Evolutionary conservation across 2,329 filamentous ascomycete species (phyloP), one percentile per base, ranked within the genome.

Genomic region (Berkeleyomyces rouxiae): DNA sequence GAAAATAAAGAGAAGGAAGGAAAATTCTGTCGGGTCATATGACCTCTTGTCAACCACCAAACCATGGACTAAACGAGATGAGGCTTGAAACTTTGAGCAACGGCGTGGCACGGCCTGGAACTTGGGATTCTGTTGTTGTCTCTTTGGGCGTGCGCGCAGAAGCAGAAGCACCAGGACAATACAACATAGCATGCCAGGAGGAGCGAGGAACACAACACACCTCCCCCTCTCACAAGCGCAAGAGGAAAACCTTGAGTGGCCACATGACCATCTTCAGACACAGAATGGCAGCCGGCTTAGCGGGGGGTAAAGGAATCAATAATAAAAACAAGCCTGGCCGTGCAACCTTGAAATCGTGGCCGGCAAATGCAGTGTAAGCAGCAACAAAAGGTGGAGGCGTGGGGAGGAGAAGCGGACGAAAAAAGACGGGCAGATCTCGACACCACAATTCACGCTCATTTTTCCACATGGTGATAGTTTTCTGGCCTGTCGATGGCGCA

Each of bases 181-280:
- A 2, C 23, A 23, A 23, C 23, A 43, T 11, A 42, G 37, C 39
- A 40, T n/a, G 36, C 51, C 49, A 53, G 36, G 36, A 13, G 31
- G 49, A 53, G 42, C 10, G 42, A 36, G 49, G 23, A 23, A 23
- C 23, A 23, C 23, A 23, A 23, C 23, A 23, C 23, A 23, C 23
- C 23, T 23, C 23, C 23, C 23, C 23, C 23, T 23, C 23, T 23
- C 23, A 23, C 23, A 23, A 23, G 23, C 23, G 2, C 23, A 23
- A 46, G 44, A 63, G 44, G 62, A 63, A 63, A 63, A 63, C 46
- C 58, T 63, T 63, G 31, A 44, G 49, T 61, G 58, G 58, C 62
- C 62, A 63, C 62, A 63, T 63, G 62, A 63, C 62, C 47, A 49
- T 47, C 39, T 59, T 63, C 58, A 61, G 62, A 51, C 46, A 63